These are phyloP conservation scores for Xylaria multiplex DNA, from an alignment of 2,329 filamentous ascomycete genomes.

Conservation along the genomic window DNA sequence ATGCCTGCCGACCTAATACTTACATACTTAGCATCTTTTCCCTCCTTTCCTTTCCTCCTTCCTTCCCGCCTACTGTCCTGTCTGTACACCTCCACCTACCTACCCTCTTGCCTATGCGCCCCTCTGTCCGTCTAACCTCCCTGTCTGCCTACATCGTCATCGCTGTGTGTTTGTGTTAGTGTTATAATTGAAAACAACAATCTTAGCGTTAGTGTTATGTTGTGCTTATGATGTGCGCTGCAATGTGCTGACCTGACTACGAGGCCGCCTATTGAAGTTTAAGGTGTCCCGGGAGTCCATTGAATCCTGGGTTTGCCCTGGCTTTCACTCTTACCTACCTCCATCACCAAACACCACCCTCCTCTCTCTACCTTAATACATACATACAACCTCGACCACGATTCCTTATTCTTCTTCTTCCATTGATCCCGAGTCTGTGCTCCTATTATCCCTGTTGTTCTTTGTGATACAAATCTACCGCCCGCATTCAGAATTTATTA, in stretches of 20 bases:
- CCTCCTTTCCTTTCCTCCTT: conserved; percentile 13
- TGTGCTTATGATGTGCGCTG: conserved; percentile 21
- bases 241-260: conserved; percentile 20
- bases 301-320: conserved; percentile 1
- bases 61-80: not conserved
- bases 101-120: not conserved
- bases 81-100: not conserved
- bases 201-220: not conserved
- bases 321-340: not conserved
- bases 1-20: conserved; percentile 11
- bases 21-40: conserved; percentile 10
- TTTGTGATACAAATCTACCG: conserved; percentile 32
- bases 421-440: conserved; percentile 9
- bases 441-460: conserved; percentile 23
- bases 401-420: not conserved
- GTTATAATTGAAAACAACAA: too few species aligned
- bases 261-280: conserved; percentile 8
- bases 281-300: conserved; percentile 1
- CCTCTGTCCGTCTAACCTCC: not conserved
- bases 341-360: not conserved
- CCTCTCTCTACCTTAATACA: too few species aligned
- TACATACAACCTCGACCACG: not conserved
- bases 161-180: not conserved
- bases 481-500: conserved; percentile 30
- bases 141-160: not conserved